Evolutionary conservation across 1,284 basidiomycete genomes (phyloP).

Genomic region (Heliocybe sulcata): DNA sequence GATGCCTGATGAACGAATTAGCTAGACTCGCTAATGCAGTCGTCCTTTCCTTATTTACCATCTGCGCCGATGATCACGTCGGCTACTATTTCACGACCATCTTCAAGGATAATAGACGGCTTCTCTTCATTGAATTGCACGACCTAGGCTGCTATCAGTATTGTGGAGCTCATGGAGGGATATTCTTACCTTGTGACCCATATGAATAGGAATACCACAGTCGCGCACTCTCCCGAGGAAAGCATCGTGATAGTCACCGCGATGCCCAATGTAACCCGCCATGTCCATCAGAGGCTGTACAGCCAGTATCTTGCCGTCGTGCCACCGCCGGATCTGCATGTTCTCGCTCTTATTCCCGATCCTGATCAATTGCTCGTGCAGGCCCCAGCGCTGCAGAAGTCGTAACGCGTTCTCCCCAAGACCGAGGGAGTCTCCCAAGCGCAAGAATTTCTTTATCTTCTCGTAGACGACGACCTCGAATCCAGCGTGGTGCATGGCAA

Average conservation of each 20-base stretch:
- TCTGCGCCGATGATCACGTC: background rate
- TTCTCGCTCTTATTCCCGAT: slow-evolving; percentile 1
- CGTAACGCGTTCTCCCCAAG: background rate
- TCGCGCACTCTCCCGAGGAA: background rate
- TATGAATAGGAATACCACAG: background rate
- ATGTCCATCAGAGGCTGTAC: slow-evolving; percentile 2
- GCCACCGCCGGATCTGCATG: slow-evolving; percentile 1
- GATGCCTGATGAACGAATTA: background rate
- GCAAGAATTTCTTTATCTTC: background rate
- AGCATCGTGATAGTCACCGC: slow-evolving; percentile 1
- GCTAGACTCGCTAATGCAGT: background rate
- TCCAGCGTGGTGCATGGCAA: slow-evolving; percentile 2
- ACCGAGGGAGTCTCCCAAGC: slow-evolving; percentile 1
- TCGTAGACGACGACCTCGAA: background rate
- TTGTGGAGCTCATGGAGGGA: too few species aligned
- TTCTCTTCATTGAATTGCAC: background rate
- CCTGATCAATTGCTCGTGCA: slow-evolving; percentile 1
- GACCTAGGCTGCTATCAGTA: background rate
- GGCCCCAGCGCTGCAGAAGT: background rate
- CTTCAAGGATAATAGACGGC: background rate
- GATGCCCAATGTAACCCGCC: background rate
- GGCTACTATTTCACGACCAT: background rate
- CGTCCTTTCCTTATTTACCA: too few species aligned
- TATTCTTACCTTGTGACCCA: background rate
- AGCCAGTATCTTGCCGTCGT: background rate